Evolutionary conservation across 2,329 filamentous ascomycete genomes (phyloP).

Genomic region (Colletotrichum siamense): DNA sequence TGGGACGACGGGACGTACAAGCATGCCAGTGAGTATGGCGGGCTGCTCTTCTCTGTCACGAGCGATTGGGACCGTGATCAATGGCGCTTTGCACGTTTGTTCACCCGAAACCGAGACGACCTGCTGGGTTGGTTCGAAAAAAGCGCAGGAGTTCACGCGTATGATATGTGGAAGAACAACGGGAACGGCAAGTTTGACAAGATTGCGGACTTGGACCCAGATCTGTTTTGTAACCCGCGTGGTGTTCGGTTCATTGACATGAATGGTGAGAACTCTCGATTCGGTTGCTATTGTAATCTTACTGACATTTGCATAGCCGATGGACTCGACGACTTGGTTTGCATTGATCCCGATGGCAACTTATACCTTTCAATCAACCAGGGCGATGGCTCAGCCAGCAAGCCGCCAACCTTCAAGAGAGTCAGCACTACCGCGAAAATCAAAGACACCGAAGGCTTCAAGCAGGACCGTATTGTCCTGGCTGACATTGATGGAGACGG

Average conservation of each 20-base stretch:
- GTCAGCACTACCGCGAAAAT: not conserved
- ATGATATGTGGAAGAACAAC: not conserved
- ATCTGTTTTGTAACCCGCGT: not conserved
- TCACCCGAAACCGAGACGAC: constrained; percentile 22
- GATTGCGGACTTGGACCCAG: not conserved
- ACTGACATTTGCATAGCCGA: not conserved
- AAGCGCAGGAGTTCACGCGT: not conserved
- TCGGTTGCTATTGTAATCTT: constrained; percentile 14
- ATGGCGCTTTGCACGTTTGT: constrained; percentile 27
- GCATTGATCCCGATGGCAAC: not conserved
- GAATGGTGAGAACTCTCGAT: not conserved
- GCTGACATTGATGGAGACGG: constrained; percentile 36
- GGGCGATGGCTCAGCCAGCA: not conserved
- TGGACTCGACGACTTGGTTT: constrained; percentile 21
- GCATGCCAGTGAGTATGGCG: constrained; percentile 25
- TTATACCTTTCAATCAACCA: not conserved
- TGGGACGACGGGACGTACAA: constrained; percentile 32
- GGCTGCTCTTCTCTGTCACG: constrained; percentile 19
- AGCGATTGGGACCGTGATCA: constrained; percentile 28
- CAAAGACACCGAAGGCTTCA: not conserved
- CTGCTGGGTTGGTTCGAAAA: not conserved
- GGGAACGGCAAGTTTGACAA: not conserved
- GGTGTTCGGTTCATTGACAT: not conserved
- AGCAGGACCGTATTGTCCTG: not conserved
- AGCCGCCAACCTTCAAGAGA: not conserved